Evolutionary conservation across 1,139 yeast species (phyloP).

Genomic region (Zygoascus hellenicus): DNA sequence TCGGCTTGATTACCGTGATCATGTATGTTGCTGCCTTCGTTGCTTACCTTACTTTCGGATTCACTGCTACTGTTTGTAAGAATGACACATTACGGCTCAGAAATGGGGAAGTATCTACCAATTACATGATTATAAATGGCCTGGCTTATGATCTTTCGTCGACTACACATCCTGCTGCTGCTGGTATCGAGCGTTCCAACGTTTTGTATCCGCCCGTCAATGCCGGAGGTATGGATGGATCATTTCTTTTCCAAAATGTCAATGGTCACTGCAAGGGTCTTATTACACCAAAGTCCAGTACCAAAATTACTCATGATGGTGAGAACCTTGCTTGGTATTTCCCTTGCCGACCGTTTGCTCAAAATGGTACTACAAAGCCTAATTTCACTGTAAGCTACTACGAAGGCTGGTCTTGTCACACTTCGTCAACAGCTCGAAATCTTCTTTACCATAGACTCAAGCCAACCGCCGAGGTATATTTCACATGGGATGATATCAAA

Average conservation of each 20-base stretch:
- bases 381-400: conserved; percentile 54
- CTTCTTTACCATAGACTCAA: conserved; percentile 54
- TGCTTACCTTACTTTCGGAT: conserved; percentile 87
- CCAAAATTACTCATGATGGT: conserved; percentile 58
- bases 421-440: conserved; percentile 60
- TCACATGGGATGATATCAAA: conserved; percentile 81
- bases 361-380: conserved; percentile 64
- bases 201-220: conserved; percentile 75
- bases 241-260: conserved; percentile 88
- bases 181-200: conserved; percentile 66
- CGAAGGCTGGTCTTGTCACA: conserved; percentile 89
- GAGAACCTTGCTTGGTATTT: conserved; percentile 88
- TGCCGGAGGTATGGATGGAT: conserved; percentile 88
- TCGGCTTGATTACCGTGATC: conserved; percentile 75
- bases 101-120: conserved; percentile 51
- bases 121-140: conserved; percentile 75
- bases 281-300: conserved; percentile 64
- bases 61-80: conserved; percentile 79
- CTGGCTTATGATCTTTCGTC: conserved; percentile 64
- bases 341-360: conserved; percentile 73
- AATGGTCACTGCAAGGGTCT: conserved; percentile 87
- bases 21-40: conserved; percentile 68
- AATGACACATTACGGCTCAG: conserved; percentile 46
- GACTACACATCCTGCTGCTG: conserved; percentile 74
- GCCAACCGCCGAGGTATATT: conserved; percentile 70